A percentile compares a stretch with the other conserved stretches of the same genome.
Evolutionary conservation across 345 rosid species (phyloP).

Genomic region (Triadica sebifera): DNA sequence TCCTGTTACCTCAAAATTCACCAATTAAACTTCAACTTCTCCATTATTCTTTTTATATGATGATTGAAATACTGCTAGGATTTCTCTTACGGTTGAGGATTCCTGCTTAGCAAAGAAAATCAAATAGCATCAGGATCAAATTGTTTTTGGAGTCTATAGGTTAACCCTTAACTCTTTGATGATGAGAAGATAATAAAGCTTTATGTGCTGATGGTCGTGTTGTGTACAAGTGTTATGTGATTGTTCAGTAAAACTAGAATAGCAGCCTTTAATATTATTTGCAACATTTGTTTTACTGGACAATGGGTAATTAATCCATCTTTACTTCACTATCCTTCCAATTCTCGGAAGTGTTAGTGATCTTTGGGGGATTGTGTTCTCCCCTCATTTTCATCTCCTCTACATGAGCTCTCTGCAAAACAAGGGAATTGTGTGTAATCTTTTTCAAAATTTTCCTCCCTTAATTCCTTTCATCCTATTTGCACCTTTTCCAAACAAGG

Average conservation of each 20-base stretch:
- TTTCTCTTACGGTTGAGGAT: constrained; percentile 63
- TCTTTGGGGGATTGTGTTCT: neutral
- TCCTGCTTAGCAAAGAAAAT: constrained; percentile 41
- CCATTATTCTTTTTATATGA: neutral
- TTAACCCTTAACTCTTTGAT: neutral
- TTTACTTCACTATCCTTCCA: neutral
- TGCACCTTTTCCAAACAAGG: neutral
- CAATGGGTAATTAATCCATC: too few relatives aligned
- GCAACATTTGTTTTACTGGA: neutral
- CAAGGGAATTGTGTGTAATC: neutral
- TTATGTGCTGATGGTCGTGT: too few relatives aligned
- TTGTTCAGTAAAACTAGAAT: too few relatives aligned
- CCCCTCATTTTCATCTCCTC: neutral
- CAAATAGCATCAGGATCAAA: neutral
- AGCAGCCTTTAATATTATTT: neutral
- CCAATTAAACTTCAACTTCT: neutral
- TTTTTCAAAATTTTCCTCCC: neutral
- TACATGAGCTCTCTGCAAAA: neutral
- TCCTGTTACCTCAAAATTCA: constrained; percentile 37
- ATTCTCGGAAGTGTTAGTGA: neutral
- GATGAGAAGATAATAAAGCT: too few relatives aligned
- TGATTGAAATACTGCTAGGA: constrained; percentile 53
- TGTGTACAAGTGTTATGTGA: too few relatives aligned
- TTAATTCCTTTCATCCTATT: neutral
- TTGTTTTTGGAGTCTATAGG: neutral